phyloP scores from a whole-genome alignment of 2,329 filamentous ascomycete species.

The Epichloe festucae region DNA sequence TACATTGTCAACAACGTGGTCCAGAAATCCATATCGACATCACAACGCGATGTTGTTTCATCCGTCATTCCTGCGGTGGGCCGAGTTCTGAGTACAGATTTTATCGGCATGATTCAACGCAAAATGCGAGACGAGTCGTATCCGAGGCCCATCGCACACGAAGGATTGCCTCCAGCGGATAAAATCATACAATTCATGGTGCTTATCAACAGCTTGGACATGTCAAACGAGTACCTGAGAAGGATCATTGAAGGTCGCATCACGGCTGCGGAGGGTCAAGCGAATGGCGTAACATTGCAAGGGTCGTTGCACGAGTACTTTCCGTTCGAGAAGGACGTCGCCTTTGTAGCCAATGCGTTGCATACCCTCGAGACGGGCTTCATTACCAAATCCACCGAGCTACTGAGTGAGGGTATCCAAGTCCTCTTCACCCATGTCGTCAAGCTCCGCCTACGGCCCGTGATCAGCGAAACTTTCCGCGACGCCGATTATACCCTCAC shows the following conservation, averaged over 20 bases:
- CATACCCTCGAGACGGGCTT: constrained; percentile 60
- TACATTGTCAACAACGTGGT: constrained; percentile 94
- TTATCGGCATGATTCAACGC: constrained; percentile 91
- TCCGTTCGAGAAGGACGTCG: constrained; percentile 65
- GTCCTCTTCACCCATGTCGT: constrained; percentile 82
- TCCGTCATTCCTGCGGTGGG: constrained; percentile 68
- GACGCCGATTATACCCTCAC: constrained; percentile 74
- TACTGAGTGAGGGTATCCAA: constrained; percentile 71
- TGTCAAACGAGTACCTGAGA: constrained; percentile 79
- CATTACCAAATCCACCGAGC: constrained; percentile 62
- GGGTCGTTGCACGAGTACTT: constrained; percentile 52
- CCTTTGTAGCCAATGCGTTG: constrained; percentile 55
- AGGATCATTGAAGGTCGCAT: constrained; percentile 69
- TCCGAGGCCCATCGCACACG: constrained; percentile 64
- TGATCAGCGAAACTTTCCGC: constrained; percentile 79
- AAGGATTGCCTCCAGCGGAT: constrained; percentile 74
- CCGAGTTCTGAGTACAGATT: constrained; percentile 74
- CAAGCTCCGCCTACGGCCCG: constrained; percentile 69
- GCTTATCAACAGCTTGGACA: constrained; percentile 88
- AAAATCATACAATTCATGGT: constrained; percentile 83
- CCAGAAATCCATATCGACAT: constrained; percentile 74
- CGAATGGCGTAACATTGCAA: constrained; percentile 22
- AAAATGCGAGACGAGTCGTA: constrained; percentile 97
- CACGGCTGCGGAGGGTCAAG: constrained; percentile 26
- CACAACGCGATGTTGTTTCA: constrained; percentile 64